Percentiles rank a stretch among this genome's conserved stretches.
Conservation (phyloP, 305 asterid genomes). For the Solanum hybrid region DNA sequence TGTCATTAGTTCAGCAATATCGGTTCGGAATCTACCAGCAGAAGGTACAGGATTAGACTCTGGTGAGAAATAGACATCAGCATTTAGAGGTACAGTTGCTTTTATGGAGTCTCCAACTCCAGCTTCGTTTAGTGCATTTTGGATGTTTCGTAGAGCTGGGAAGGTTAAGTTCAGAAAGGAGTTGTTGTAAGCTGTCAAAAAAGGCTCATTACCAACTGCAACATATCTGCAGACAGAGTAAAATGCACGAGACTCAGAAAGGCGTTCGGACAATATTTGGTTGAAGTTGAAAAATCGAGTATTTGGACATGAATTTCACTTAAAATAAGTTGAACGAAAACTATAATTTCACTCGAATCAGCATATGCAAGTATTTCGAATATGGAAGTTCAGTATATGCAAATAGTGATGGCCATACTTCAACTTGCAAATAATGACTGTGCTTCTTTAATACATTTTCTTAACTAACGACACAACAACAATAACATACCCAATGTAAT, state of each 20-base stretch:
- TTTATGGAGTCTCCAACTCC: constrained; percentile 57
- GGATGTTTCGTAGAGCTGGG: constrained; percentile 88
- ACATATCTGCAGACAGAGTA: constrained; percentile 50
- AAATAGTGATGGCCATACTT: neutral
- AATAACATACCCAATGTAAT: neutral
- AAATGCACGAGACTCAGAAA: neutral
- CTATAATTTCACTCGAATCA: neutral
- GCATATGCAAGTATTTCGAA: neutral
- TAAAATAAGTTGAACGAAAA: neutral
- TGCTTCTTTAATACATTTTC: neutral
- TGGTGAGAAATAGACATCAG: constrained; percentile 84
- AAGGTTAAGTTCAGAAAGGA: constrained; percentile 72
- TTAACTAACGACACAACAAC: neutral
- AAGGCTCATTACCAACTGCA: constrained; percentile 98
- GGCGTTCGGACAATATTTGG: neutral
- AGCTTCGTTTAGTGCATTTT: constrained; percentile 77
- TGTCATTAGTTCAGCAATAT: constrained; percentile 49
- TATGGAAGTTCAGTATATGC: neutral
- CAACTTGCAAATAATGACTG: neutral
- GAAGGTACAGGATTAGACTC: constrained; percentile 61
- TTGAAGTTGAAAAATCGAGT: neutral
- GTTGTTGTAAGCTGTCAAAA: constrained; percentile 67
- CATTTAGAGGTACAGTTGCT: constrained; percentile 89
- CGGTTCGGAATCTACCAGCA: constrained; percentile 72
- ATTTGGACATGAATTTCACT: neutral